Evolutionary conservation across 805 yeast genomes (phyloP).

Genomic region (Nakazawaea molendinolei): DNA sequence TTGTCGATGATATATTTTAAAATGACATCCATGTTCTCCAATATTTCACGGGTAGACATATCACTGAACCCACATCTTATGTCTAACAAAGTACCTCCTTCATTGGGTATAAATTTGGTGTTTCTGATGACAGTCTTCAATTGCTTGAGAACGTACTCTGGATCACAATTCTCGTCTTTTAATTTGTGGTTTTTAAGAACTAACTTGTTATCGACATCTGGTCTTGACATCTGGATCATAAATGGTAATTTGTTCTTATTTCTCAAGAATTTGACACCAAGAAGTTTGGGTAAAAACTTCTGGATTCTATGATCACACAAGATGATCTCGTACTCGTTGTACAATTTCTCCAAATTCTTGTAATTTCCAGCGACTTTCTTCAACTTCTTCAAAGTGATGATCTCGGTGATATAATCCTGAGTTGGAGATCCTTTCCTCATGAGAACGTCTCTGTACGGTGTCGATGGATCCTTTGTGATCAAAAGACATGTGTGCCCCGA

Average conservation of each 20-base stretch:
- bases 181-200: conserved; percentile 29
- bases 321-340: conserved; percentile 58
- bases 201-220: conserved; percentile 26
- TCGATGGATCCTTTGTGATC: conserved; percentile 70
- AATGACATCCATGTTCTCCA: conserved; percentile 48
- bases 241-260: conserved; percentile 60
- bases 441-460: conserved; percentile 44
- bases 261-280: conserved; percentile 57
- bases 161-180: conserved; percentile 57
- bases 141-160: conserved; percentile 57
- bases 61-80: conserved; percentile 53
- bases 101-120: conserved; percentile 54
- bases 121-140: conserved; percentile 57
- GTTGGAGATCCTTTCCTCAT: conserved; percentile 45
- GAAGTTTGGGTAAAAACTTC: conserved; percentile 47
- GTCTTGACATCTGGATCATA: conserved; percentile 54
- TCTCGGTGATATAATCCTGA: conserved; percentile 54
- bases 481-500: conserved; percentile 48
- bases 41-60: conserved; percentile 34
- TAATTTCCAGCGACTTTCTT: conserved; percentile 38
- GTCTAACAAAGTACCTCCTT: conserved; percentile 50
- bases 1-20: conserved; percentile 36
- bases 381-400: conserved; percentile 52
- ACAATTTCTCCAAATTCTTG: conserved; percentile 39
- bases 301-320: conserved; percentile 66